A percentile compares a stretch with the other conserved stretches of the same genome.
These are phyloP conservation scores for Cordyceps javanica DNA, from an alignment of 2,329 filamentous ascomycete genomes.

Conservation along the genomic window DNA sequence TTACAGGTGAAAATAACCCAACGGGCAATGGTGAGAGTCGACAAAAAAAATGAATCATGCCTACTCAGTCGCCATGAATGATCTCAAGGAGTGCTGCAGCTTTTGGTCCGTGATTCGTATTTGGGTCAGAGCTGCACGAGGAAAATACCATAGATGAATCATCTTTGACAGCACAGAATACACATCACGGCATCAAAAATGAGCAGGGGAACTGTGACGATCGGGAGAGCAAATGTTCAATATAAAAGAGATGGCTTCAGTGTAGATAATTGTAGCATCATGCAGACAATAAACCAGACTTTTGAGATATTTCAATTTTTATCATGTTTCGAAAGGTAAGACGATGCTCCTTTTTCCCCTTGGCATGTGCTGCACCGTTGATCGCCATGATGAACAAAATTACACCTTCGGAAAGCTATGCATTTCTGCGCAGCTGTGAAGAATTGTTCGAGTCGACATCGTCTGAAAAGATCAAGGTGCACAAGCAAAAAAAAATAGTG, in stretches of 20 bases:
- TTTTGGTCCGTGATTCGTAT: not conserved
- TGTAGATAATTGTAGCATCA: not conserved
- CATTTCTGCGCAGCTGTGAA: slow-evolving; percentile 1
- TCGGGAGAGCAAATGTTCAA: not conserved
- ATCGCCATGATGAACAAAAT: slow-evolving; percentile 5
- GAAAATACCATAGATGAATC: not conserved
- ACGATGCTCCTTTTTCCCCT: not conserved
- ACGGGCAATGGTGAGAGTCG: not conserved
- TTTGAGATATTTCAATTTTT: not conserved
- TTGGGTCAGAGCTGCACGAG: not conserved
- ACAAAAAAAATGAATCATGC: not conserved
- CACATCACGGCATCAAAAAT: not conserved
- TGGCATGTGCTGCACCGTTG: not conserved
- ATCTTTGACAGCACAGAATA: not conserved
- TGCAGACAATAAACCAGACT: not conserved
- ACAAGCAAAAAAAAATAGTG: not conserved
- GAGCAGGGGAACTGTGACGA: not conserved
- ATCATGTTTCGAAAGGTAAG: not conserved
- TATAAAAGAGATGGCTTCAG: not conserved
- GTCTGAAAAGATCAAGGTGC: not conserved
- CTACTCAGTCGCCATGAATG: not conserved
- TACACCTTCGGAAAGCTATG: not conserved
- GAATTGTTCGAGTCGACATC: slow-evolving; percentile 4
- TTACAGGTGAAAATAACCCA: not conserved
- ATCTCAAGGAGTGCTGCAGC: not conserved